Evolutionary conservation across 345 rosid species (phyloP).

Genomic region (Geranium brycei): DNA sequence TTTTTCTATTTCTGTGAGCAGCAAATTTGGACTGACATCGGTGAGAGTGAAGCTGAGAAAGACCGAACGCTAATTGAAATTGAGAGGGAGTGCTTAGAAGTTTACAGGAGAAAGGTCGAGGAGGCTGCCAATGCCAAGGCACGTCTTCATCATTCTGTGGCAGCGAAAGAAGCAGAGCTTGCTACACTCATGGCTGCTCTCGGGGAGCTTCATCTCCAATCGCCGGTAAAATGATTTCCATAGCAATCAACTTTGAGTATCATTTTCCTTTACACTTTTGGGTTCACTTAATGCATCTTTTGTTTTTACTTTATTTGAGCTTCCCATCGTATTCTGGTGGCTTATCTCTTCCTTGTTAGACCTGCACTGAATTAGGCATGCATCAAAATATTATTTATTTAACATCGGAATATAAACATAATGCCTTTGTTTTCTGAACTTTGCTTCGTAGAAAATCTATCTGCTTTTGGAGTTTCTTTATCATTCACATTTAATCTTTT

Average conservation of each 20-base stretch:
- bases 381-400: too few species aligned
- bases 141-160: conserved; percentile 81
- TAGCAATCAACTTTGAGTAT: not conserved
- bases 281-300: not conserved
- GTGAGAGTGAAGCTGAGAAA: conserved; percentile 77
- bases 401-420: not conserved
- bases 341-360: not conserved
- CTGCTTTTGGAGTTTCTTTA: not conserved
- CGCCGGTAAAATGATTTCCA: conserved; percentile 31
- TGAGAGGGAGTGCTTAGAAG: conserved; percentile 87
- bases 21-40: conserved; percentile 97
- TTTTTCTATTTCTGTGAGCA: conserved; percentile 26
- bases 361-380: not conserved
- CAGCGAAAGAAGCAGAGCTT: conserved; percentile 86
- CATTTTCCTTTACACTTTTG: not conserved
- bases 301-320: not conserved
- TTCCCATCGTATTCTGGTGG: not conserved
- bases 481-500: not conserved
- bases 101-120: conserved; percentile 80
- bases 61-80: conserved; percentile 71
- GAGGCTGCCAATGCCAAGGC: conserved; percentile 88
- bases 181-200: conserved; percentile 86
- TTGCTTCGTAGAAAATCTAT: not conserved
- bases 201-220: conserved; percentile 58
- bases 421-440: not conserved